These are phyloP conservation scores for Solanum dulcamara DNA, from an alignment of 257 asterid species.

Conservation along the genomic window DNA sequence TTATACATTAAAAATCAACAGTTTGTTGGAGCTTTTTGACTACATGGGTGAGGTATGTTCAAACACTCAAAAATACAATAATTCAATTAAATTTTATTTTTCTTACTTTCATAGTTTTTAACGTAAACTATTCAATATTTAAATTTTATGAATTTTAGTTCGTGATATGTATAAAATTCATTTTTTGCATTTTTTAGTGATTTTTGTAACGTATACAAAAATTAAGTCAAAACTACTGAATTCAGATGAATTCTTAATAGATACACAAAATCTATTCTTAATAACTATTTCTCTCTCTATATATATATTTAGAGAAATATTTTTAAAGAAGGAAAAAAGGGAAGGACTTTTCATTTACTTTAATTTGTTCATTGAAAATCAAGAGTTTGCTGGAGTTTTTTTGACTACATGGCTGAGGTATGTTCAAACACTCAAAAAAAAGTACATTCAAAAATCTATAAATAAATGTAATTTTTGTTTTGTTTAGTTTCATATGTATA, in stretches of 20 bases:
- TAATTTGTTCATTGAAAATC: neutral
- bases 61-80: neutral
- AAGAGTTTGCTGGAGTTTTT: neutral
- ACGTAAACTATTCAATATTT: neutral
- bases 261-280: neutral
- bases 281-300: neutral
- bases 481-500: neutral
- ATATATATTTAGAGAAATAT: neutral
- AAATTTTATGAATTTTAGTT: fast-evolving
- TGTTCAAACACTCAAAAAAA: neutral
- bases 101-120: neutral
- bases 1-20: neutral
- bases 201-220: neutral
- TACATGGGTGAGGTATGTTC: slow-evolving; percentile 9
- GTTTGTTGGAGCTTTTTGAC: neutral
- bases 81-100: neutral
- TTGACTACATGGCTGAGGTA: slow-evolving; percentile 5
- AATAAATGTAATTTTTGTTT: neutral
- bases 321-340: neutral
- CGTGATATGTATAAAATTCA: fast-evolving
- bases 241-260: neutral
- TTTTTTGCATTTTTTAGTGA: neutral
- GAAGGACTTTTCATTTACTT: neutral
- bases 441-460: neutral
- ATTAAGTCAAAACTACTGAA: neutral